A percentile compares a stretch with the other conserved stretches of the same genome.
These are phyloP conservation scores for Carex scoparia DNA, from an alignment of 176 grass and related monocot species.

Conservation along the genomic window DNA sequence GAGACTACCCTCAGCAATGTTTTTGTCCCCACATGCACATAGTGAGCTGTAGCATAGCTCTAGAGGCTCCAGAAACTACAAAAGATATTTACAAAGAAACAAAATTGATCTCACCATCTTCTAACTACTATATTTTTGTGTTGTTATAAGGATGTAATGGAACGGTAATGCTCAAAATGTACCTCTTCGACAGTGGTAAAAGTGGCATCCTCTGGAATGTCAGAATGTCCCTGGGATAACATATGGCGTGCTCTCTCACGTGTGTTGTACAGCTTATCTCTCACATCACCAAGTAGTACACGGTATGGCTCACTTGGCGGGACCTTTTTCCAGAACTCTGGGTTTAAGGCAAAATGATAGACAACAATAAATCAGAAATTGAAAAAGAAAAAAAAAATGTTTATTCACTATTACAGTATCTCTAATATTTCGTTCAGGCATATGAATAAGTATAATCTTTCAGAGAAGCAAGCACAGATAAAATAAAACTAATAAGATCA, in stretches of 20 bases:
- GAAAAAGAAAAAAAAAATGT: neutral
- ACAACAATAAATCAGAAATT: constrained; percentile 25
- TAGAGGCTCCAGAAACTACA: constrained; percentile 85
- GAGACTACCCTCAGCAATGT: constrained; percentile 86
- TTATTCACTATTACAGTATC: neutral
- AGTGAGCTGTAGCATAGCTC: constrained; percentile 92
- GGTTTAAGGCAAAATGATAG: constrained; percentile 13
- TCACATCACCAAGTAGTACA: constrained; percentile 82
- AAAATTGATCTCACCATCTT: constrained; percentile 20
- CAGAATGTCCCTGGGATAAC: constrained; percentile 87
- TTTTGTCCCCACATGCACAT: constrained; percentile 68
- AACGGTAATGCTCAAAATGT: constrained; percentile 10
- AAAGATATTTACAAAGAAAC: constrained; percentile 12
- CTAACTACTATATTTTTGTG: neutral
- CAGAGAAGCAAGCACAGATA: neutral
- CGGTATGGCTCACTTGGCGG: constrained; percentile 89
- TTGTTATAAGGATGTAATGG: neutral
- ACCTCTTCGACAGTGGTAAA: constrained; percentile 83
- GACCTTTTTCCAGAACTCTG: constrained; percentile 99
- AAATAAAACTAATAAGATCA: neutral
- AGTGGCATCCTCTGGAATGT: constrained; percentile 74
- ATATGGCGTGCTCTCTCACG: constrained; percentile 79
- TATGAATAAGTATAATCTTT: neutral
- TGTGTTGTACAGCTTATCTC: constrained; percentile 88
- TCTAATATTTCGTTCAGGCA: neutral